A percentile compares a stretch with the other conserved stretches of the same genome.
phyloP scores from a whole-genome alignment of 108 stramenopile species.

The Stephanodiscus minutulus region DNA sequence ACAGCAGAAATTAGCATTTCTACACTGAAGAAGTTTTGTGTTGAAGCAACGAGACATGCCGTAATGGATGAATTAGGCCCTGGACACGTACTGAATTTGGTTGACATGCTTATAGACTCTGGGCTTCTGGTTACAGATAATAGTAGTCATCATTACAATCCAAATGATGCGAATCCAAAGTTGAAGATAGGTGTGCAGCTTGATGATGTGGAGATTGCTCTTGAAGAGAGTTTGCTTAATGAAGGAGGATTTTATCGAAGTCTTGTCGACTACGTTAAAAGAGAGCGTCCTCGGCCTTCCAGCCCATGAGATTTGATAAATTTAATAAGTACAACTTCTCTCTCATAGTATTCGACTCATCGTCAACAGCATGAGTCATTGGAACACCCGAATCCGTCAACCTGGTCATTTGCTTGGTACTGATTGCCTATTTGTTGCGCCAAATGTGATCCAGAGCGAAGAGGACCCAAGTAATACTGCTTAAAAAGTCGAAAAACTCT shows the following conservation, averaged over 20 bases:
- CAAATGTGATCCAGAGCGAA: too few relatives aligned
- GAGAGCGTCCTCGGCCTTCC: slow-evolving; percentile 15
- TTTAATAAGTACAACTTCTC: too few relatives aligned
- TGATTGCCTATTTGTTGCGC: too few relatives aligned
- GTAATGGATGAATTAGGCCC: slow-evolving; percentile 26
- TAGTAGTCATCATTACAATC: slow-evolving; percentile 16
- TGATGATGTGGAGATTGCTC: slow-evolving; percentile 67
- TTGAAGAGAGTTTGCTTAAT: slow-evolving; percentile 52
- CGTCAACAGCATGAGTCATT: too few relatives aligned
- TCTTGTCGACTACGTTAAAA: slow-evolving; percentile 48
- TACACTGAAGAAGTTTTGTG: slow-evolving; percentile 34
- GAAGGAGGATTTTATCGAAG: slow-evolving; percentile 44
- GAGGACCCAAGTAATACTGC: too few relatives aligned
- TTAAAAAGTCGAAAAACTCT: too few relatives aligned
- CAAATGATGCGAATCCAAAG: slow-evolving; percentile 11
- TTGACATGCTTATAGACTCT: slow-evolving; percentile 53
- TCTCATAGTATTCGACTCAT: neutral
- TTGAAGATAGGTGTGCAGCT: slow-evolving; percentile 64
- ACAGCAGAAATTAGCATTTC: slow-evolving; percentile 34
- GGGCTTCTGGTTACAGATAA: slow-evolving; percentile 41
- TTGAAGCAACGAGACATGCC: slow-evolving; percentile 23
- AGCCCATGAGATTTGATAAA: neutral
- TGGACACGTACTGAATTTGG: slow-evolving; percentile 37
- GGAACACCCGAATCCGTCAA: too few relatives aligned
- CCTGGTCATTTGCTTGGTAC: too few relatives aligned